Evolutionary conservation across 768 basidiomycete species (phyloP).

Genomic region (Hydnomerulius pinastri): DNA sequence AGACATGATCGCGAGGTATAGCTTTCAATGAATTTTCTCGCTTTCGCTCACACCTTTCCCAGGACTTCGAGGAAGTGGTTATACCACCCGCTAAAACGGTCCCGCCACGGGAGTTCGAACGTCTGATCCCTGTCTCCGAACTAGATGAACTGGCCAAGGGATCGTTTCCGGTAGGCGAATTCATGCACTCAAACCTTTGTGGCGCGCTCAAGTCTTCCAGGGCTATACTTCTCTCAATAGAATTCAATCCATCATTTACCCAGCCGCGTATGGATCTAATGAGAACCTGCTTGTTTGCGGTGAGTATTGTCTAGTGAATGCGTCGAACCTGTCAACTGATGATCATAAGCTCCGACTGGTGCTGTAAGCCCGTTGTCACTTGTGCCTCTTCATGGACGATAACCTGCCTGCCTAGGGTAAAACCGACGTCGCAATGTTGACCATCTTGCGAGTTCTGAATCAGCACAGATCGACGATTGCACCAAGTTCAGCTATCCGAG

Average conservation of each 20-base stretch:
- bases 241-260: conserved; percentile 93
- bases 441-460: conserved; percentile 84
- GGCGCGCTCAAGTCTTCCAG: conserved; percentile 39
- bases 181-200: not conserved
- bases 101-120: conserved; percentile 71
- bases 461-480: conserved; percentile 54
- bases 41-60: conserved; percentile 8
- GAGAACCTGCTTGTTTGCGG: conserved; percentile 86
- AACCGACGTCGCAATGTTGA: conserved; percentile 97
- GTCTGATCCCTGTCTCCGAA: conserved; percentile 67
- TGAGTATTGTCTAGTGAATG: conserved; percentile 10
- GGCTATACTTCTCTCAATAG: conserved; percentile 87
- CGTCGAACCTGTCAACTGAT: not conserved
- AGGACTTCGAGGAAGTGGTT: conserved; percentile 89
- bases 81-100: conserved; percentile 83
- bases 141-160: conserved; percentile 77
- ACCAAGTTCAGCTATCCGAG: conserved; percentile 34
- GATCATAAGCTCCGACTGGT: conserved; percentile 84
- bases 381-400: conserved; percentile 1
- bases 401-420: conserved; percentile 67
- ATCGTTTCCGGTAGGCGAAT: conserved; percentile 73
- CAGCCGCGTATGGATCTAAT: conserved; percentile 90
- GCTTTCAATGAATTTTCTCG: conserved; percentile 10
- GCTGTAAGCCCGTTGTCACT: conserved; percentile 59
- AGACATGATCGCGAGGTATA: conserved; percentile 68